phyloP scores from a whole-genome alignment of 768 basidiomycete genomes.

The Leccinum variicolor region DNA sequence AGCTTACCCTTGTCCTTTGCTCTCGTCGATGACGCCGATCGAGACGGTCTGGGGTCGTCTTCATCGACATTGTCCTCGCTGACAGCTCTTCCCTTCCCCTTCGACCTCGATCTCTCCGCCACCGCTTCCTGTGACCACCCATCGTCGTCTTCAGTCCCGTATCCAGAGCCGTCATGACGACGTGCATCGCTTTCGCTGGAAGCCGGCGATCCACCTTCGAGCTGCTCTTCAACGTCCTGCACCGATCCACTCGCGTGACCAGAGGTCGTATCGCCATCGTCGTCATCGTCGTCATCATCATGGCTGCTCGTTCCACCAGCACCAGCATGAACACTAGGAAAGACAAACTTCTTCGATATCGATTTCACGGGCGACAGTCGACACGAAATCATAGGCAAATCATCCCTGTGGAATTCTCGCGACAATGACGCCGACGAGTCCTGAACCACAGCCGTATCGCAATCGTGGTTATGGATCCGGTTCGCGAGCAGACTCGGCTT shows the following conservation, averaged over 20 bases:
- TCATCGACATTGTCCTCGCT: slow-evolving; percentile 10
- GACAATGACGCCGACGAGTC: neutral
- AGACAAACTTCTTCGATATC: slow-evolving; percentile 51
- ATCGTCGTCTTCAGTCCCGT: slow-evolving; percentile 20
- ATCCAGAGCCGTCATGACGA: slow-evolving; percentile 6
- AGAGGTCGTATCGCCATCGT: slow-evolving; percentile 1
- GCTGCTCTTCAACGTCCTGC: neutral
- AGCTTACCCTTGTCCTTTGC: slow-evolving; percentile 21
- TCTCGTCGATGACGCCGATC: slow-evolving; percentile 1
- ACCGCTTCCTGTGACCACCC: slow-evolving; percentile 19
- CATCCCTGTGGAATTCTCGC: slow-evolving; percentile 16
- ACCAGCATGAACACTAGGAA: slow-evolving; percentile 32
- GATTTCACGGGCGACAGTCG: slow-evolving; percentile 44
- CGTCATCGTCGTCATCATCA: neutral
- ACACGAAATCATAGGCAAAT: slow-evolving; percentile 41
- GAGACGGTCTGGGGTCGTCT: slow-evolving; percentile 2
- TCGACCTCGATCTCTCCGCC: slow-evolving; percentile 17
- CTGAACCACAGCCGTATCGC: slow-evolving; percentile 1
- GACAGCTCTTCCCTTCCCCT: slow-evolving; percentile 26
- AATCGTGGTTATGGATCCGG: slow-evolving; percentile 5
- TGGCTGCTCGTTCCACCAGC: neutral
- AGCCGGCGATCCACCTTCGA: slow-evolving; percentile 4
- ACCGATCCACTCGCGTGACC: neutral
- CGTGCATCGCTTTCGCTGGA: neutral
- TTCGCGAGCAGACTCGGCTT: slow-evolving; percentile 17